Evolutionary conservation across 129 eudicot species (phyloP).

Genomic region (Chrysanthemum makinoi): DNA sequence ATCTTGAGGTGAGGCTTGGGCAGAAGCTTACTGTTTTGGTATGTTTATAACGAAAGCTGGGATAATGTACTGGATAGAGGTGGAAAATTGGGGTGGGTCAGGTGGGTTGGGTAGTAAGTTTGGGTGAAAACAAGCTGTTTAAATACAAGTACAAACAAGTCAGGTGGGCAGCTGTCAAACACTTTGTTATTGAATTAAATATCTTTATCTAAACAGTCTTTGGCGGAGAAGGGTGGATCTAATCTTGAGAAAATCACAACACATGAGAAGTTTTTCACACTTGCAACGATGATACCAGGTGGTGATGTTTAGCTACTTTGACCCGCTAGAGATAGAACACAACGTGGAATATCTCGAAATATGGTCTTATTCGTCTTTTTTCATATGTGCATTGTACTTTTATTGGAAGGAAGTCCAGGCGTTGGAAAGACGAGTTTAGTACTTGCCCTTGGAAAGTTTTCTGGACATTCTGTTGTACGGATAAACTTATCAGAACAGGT

Average conservation of each 20-base stretch:
- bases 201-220: constrained; percentile 52
- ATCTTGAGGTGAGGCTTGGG: constrained; percentile 67
- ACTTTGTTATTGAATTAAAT: background rate
- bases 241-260: constrained; percentile 77
- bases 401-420: constrained; percentile 99
- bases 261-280: constrained; percentile 79
- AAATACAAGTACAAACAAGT: no score
- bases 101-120: background rate
- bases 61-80: constrained; percentile 1
- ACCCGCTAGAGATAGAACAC: constrained; percentile 4
- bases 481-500: constrained; percentile 99
- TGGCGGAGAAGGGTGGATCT: constrained; percentile 94
- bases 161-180: background rate
- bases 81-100: background rate
- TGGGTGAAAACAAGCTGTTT: background rate
- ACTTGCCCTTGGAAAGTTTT: constrained; percentile 73
- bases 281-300: constrained; percentile 99
- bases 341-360: background rate
- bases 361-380: constrained; percentile 17
- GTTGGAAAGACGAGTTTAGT: constrained; percentile 97
- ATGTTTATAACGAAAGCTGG: constrained; percentile 27
- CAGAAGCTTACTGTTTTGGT: constrained; percentile 96
- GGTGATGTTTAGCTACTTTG: constrained; percentile 42
- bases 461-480: constrained; percentile 92
- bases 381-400: constrained; percentile 42